Evolutionary conservation across 1,284 basidiomycete genomes (phyloP).

Genomic region (Mycena sp.): DNA sequence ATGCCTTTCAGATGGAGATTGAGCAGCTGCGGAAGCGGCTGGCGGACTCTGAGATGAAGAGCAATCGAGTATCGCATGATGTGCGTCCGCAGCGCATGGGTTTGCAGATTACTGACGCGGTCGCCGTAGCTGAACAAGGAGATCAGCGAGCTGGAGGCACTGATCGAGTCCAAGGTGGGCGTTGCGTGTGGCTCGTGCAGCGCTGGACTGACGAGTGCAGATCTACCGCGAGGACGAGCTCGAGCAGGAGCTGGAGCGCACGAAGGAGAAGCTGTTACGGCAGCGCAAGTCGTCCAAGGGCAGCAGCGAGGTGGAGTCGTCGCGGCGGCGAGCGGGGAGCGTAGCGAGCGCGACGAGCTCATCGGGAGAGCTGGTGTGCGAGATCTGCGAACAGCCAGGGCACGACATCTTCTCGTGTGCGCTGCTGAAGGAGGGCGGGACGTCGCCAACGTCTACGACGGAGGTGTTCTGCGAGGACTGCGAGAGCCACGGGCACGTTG

Average conservation of each 20-base stretch:
- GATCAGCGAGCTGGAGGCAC: slow-evolving; percentile 87
- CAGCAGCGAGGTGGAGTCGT: slow-evolving; percentile 48
- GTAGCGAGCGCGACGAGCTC: slow-evolving; percentile 34
- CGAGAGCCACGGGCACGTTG: slow-evolving; percentile 75
- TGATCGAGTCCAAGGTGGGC: slow-evolving; percentile 87
- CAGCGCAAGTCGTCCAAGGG: slow-evolving; percentile 69
- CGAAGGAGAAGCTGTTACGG: slow-evolving; percentile 74
- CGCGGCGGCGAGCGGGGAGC: slow-evolving; percentile 41
- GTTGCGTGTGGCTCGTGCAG: background rate
- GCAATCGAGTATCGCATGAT: slow-evolving; percentile 73
- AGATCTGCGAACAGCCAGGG: slow-evolving; percentile 84
- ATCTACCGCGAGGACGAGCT: slow-evolving; percentile 96
- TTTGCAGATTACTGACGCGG: slow-evolving; percentile 14
- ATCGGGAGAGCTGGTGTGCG: slow-evolving; percentile 64
- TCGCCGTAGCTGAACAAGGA: slow-evolving; percentile 82
- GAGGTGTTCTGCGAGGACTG: slow-evolving; percentile 80
- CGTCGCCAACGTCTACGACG: slow-evolving; percentile 2
- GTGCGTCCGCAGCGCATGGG: slow-evolving; percentile 50
- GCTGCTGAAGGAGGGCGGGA: slow-evolving; percentile 11
- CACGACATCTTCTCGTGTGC: slow-evolving; percentile 84
- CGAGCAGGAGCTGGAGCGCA: slow-evolving; percentile 82
- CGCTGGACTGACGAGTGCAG: slow-evolving; percentile 45
- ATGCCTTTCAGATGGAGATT: slow-evolving; percentile 59
- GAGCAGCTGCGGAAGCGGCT: slow-evolving; percentile 77
- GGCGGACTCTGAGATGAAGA: slow-evolving; percentile 77